Evolutionary conservation across 2,329 filamentous ascomycete genomes (phyloP), one percentile per base, ranked within the genome.

Genomic region (Botrytis fragariae): DNA sequence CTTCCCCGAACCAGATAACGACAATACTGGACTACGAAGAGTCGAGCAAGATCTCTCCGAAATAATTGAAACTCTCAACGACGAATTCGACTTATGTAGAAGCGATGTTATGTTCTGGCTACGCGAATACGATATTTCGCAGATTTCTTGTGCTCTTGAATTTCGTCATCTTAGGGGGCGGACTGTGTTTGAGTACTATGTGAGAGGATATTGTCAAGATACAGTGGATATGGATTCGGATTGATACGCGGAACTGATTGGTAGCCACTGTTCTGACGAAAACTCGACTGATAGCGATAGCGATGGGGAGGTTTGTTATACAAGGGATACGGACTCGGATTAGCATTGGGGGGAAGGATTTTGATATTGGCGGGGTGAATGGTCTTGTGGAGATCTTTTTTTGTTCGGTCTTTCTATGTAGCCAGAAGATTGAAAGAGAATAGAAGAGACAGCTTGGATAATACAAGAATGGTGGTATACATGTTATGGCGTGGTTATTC

Each of bases 291-390:
- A 16, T 42, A 42, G 60, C 7, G 12, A 62, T 14, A 39, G 35
- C 7, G 37, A 12, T 6, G 25, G n/a, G 37, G 14, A 29, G 1
- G 51, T 7, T 16, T 16, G 1, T 54, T n/a, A 16, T 42, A 18
- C 1, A 20, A 4, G 22, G 25, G 25, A 29, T 42, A 42, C 16
- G 8, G 25, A 62, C 16, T 63, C 25, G 14, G 60, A 63, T 16
- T 42, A 29, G 16, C 10, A n/a, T 8, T 42, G 0, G 25, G 37
- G 2, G 2, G 16, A 12, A 12, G 25, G 14, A 18, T 6, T 0
- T 10, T 2, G 37, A 63, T 20, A 44, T 25, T 44, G 20, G 14
- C 4, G 3, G 16, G 25, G 4, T 29, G 25, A 20, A 2, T 63
- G 22, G 1, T 35, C 18, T 16, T 20, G 10, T 29, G 16, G 16